Conservation (phyloP, 208 protist genomes). For the Trypanosoma lewisi region DNA sequence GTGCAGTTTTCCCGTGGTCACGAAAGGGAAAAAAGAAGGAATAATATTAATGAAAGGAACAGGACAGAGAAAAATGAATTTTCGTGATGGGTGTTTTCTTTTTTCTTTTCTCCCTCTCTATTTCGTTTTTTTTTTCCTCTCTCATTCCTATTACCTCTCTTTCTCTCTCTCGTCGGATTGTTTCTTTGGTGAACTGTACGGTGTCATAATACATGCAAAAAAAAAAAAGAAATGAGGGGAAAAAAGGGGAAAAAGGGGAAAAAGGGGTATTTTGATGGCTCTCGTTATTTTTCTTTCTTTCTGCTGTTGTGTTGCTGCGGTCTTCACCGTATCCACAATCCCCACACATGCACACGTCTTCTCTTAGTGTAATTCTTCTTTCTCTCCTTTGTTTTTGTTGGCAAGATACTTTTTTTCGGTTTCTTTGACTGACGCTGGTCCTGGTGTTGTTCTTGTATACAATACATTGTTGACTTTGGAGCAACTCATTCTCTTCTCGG, state of each 20-base stretch:
- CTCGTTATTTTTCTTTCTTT: background rate
- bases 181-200: too few relatives aligned
- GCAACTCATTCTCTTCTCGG: too few relatives aligned
- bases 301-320: constrained; percentile 2
- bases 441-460: too few relatives aligned
- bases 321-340: background rate
- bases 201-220: too few relatives aligned
- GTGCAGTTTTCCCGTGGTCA: too few relatives aligned
- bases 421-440: too few relatives aligned
- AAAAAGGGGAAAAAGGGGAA: constrained; percentile 12
- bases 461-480: too few relatives aligned
- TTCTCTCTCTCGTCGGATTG: background rate
- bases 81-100: constrained; percentile 9
- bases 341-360: too few relatives aligned
- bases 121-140: constrained; percentile 14
- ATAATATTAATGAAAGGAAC: background rate
- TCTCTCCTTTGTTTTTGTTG: too few relatives aligned
- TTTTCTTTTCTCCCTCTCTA: background rate
- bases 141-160: background rate
- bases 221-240: background rate
- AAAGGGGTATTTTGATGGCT: constrained; percentile 8
- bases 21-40: background rate
- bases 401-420: too few relatives aligned
- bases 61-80: constrained; percentile 1
- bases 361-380: too few relatives aligned